Percentiles rank a stretch among this genome's conserved stretches.
phyloP scores from a whole-genome alignment of 2,329 filamentous ascomycete species.

The Fusarium newnesense region DNA sequence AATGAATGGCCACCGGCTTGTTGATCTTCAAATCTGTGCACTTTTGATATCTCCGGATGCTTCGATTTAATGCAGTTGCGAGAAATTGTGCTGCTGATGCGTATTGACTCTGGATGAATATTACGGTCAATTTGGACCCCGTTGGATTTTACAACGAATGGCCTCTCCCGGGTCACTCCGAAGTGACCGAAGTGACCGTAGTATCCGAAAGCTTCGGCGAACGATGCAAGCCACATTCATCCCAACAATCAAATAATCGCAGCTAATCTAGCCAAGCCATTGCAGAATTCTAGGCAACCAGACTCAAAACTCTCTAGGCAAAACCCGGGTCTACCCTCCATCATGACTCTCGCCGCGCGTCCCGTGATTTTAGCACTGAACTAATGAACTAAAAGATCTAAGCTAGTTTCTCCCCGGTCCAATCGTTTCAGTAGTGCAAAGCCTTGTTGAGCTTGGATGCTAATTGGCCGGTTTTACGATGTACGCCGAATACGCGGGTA shows the following conservation, averaged over 20 bases:
- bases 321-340: slow-evolving; percentile 1
- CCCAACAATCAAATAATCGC: background rate
- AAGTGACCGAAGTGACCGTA: background rate
- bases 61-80: accelerated
- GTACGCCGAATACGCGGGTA: background rate
- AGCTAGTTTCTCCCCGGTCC: background rate
- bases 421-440: no score
- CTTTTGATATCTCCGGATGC: no score
- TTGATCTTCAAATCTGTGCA: background rate
- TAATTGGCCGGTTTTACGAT: background rate
- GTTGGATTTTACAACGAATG: background rate
- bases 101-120: background rate
- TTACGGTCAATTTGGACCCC: accelerated
- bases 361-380: background rate
- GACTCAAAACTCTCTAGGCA: background rate
- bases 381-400: background rate
- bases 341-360: slow-evolving; percentile 9
- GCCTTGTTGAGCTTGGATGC: background rate
- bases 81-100: accelerated
- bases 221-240: background rate
- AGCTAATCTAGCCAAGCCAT: background rate
- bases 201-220: background rate
- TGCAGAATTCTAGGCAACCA: background rate
- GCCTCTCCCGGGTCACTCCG: background rate
- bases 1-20: slow-evolving; percentile 4